A percentile compares a stretch with the other conserved stretches of the same genome.
Conservation (phyloP, 345 rosid species). For the Acer yangbiense region DNA sequence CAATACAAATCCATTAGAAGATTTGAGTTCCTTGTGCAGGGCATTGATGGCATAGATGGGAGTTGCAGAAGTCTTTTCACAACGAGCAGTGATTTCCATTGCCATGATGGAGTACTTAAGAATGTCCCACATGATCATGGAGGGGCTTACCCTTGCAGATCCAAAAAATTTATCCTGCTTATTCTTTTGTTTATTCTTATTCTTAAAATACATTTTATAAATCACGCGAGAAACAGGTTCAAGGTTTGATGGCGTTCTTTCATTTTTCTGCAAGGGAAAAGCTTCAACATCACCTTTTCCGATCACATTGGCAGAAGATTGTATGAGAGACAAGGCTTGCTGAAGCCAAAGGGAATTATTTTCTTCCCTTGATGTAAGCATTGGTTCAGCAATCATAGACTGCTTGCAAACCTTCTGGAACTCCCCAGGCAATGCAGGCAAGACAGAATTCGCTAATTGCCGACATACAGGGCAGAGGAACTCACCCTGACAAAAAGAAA, state of each 20-base stretch:
- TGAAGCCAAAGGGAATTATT: slow-evolving; percentile 45
- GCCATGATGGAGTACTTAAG: slow-evolving; percentile 86
- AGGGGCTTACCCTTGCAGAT: slow-evolving; percentile 48
- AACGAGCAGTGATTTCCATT: slow-evolving; percentile 77
- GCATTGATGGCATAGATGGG: slow-evolving; percentile 53
- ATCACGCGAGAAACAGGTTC: slow-evolving; percentile 52
- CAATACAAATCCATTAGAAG: slow-evolving; percentile 69
- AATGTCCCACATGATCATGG: slow-evolving; percentile 86
- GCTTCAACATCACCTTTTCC: slow-evolving; percentile 50
- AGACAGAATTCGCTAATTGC: slow-evolving; percentile 73
- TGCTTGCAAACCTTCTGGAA: slow-evolving; percentile 48
- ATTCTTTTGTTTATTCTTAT: slow-evolving; percentile 19
- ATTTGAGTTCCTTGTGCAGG: slow-evolving; percentile 67
- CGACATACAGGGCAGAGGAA: slow-evolving; percentile 98
- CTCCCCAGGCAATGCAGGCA: slow-evolving; percentile 65
- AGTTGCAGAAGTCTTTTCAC: slow-evolving; percentile 48
- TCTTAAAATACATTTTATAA: slow-evolving; percentile 55
- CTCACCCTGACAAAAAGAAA: slow-evolving; percentile 71
- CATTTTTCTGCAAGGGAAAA: slow-evolving; percentile 44
- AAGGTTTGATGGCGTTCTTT: slow-evolving; percentile 46
- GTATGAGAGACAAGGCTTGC: slow-evolving; percentile 64
- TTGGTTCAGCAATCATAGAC: slow-evolving; percentile 36
- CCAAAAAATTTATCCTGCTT: slow-evolving; percentile 41
- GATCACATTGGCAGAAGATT: slow-evolving; percentile 58
- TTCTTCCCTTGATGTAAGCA: slow-evolving; percentile 30